Evolutionary conservation across 495 filamentous ascomycete species (phyloP).

Genomic region (Aspergillus avenaceus): DNA sequence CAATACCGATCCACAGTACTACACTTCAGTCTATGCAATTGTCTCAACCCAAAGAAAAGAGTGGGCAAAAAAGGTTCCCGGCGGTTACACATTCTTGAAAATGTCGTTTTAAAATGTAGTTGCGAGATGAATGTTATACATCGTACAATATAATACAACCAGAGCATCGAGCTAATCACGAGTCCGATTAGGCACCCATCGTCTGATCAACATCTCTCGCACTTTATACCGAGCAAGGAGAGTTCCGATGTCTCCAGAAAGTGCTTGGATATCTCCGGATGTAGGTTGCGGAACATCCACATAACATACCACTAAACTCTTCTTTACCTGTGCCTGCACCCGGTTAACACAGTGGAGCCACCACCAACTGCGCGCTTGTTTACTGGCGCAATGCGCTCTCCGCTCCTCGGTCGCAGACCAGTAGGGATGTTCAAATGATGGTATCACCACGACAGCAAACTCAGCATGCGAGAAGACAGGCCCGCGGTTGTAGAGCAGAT

Average conservation of each 20-base stretch:
- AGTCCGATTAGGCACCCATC: conserved; percentile 81
- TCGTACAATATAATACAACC: background rate
- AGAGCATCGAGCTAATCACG: conserved; percentile 46
- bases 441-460: conserved; percentile 80
- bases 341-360: conserved; percentile 91
- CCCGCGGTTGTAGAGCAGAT: conserved; percentile 89
- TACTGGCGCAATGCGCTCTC: conserved; percentile 40
- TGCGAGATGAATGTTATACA: background rate
- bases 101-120: too few species aligned
- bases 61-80: too few species aligned
- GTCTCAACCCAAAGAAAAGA: too few species aligned
- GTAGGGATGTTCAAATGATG: conserved; percentile 70
- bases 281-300: conserved; percentile 82
- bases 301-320: conserved; percentile 82
- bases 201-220: conserved; percentile 72
- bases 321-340: conserved; percentile 83
- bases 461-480: conserved; percentile 93
- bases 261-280: conserved; percentile 6
- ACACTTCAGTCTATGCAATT: too few species aligned
- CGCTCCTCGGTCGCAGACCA: conserved; percentile 59
- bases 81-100: conserved; percentile 11
- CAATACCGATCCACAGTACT: too few species aligned
- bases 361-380: conserved; percentile 67
- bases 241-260: conserved; percentile 49
- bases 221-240: conserved; percentile 71